Base-by-base conservation (phyloP, 2,329 filamentous ascomycete genomes). In the Calonectria fujianensis region DNA sequence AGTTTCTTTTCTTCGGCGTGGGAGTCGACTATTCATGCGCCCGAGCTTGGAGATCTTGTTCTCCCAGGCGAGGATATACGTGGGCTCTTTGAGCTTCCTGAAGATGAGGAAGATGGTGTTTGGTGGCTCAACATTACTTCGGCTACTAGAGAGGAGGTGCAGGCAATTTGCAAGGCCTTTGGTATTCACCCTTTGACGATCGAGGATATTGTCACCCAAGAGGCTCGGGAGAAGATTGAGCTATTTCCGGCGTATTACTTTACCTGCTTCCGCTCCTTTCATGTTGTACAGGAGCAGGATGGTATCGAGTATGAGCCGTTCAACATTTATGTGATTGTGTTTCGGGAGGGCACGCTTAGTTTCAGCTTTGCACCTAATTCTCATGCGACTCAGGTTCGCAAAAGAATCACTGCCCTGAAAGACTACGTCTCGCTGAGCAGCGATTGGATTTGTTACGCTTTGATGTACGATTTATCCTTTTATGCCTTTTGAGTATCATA, bases 171-270 rank as follows among this genome's bases (percentile, higher is more conserved):
- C 88, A 96, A 96, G 82, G 96, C 97, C 6, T 99, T 99, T 85
- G 95, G 95, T 18, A 94, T 99, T 70, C 97, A 99, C 85, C 96
- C 96, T 41, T 88, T 99, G 84, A 99, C 97, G 0, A 95, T 96
- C 50, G 97, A 99, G 85, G 97, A 99, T 88, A 98, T 99, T 79
- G 93, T 94, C 74, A 98, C 95, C 0, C 96, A 98, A 83, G 97
- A 99, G 86, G 94, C 96, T 14, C 96, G 97, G 54, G 97, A 99
- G 87, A 99, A 99, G 88, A 98, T 99, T 71, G 97, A 99, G 85
- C 90, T 99, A 31, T 99, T 99, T 87, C 94, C 95, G 31, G 95
- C 96, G 52, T 99, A 99, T 87, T 99, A 99, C 86, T 98, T 99
- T 84, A 95, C 98, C 66, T 98, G 95, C 84, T 99, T 98, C 90